phyloP scores from a whole-genome alignment of 2,329 filamentous ascomycete species.

The Zasmidium angulare region DNA sequence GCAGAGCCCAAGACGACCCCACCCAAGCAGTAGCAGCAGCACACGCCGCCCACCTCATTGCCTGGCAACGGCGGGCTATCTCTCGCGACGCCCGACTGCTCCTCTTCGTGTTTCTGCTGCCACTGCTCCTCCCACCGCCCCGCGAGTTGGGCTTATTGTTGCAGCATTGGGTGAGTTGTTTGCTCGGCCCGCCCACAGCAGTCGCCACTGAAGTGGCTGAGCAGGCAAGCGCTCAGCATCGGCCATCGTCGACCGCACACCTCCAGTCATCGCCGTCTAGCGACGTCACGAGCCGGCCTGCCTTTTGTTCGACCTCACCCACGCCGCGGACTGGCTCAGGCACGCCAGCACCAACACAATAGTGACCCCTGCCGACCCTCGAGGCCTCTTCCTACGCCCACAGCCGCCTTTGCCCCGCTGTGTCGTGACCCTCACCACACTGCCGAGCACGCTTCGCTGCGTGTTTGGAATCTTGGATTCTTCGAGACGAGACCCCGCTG shows the following conservation, averaged over 20 bases:
- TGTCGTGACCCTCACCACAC: neutral
- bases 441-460: neutral
- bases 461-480: conserved; percentile 4
- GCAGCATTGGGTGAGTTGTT: neutral
- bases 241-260: neutral
- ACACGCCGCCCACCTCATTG: neutral
- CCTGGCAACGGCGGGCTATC: neutral
- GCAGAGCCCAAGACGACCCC: neutral
- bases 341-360: neutral
- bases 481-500: neutral
- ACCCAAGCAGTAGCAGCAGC: too few relatives aligned
- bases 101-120: neutral
- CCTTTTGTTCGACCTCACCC: neutral
- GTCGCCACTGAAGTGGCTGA: conserved; percentile 2
- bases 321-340: neutral
- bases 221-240: neutral
- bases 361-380: neutral
- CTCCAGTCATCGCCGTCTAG: neutral
- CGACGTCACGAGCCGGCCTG: neutral
- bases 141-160: neutral
- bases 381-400: neutral
- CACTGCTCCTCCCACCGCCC: neutral
- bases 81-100: neutral
- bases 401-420: neutral
- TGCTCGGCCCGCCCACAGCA: neutral